Base-by-base conservation (phyloP, 805 yeast genomes). In the Pichia scutulata region DNA sequence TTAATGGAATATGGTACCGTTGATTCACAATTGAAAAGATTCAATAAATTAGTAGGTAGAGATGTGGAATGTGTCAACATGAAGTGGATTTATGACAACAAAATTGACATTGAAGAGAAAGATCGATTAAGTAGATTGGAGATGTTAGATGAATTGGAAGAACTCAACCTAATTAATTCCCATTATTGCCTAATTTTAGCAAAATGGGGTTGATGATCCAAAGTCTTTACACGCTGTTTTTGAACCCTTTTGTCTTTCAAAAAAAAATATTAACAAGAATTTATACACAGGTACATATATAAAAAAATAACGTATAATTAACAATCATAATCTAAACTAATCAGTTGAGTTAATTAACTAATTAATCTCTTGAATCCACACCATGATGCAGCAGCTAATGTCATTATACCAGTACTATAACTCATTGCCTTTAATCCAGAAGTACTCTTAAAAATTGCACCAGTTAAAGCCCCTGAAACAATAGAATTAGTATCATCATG, bases 361-460 rank as follows among this genome's bases (percentile, higher is more conserved):
- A 59, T 44, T 22, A 51, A 46, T 54, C 70, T 68, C 72, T 92
- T 92, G 62, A 85, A 63, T 45, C 85, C 92, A 73, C 95, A 84
- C 99, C 99, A 92, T 37, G 80, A 81, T 55, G 86, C 96, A 48
- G 97, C 95, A 54, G 86, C 95, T 56, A 81, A 79, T n/a, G 96
- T 87, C 82, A 82, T 84, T 63, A 90, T 66, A 42, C 78, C 93
- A 23, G 96, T 79, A 26, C 96, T 81, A 61, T 86, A 82, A 24
- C 86, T 89, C 92, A 89, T 86, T 52, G 95, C 96, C 68, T 78
- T 85, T 46, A 83, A 52, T 41, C 99, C 99, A 54, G 82, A 82
- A 45, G 92, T 80, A 56, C 90, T 82, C 67, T 86, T 86, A 75
- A 88, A 93, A 30, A 93, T 59, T 1, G 96, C 97, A 60, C 99